Evolutionary conservation across 2,329 filamentous ascomycete species (phyloP), one percentile per base, ranked within the genome.

Genomic region (Aspergillus fischeri): DNA sequence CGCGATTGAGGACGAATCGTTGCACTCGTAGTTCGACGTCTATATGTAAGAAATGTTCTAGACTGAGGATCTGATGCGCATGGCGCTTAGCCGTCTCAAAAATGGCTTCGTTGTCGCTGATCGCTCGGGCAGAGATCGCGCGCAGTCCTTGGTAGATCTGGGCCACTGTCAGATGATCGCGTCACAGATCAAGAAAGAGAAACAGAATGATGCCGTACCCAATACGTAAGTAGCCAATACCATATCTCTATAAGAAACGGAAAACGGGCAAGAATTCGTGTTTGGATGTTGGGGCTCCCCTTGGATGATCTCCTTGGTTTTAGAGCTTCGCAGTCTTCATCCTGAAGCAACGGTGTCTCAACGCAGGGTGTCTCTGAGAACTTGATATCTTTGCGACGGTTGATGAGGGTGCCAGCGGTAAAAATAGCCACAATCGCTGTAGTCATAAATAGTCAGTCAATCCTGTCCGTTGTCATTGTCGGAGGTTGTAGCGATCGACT

Each of bases 71-170:
- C 11, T 69, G 65, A 41, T 78, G 56, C 9, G 78, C 78, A 58
- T 80, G 78, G 7, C 64, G 55, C 42, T 71, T 67, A 3, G 78
- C 77, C 1, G 59, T 64, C 21, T 67, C 59, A 60, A 78, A 78
- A 53, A 78, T 64, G 32, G 69, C 55, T 11, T 75, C 63, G 58
- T 78, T 70, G 49, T 70, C 68, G 42, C 69, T 69, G 48, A 80
- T 80, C 47, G 70, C 58, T 52, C 72, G 65, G 11, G 77, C 78
- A 2, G 77, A 78, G 25, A 75, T 52, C 10, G 78, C 78, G 20
- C 78, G 74, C 24, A 77, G 65, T 3, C 75, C 71, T 64, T 80
- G 78, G 51, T 80, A 80, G 48, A 76, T 60, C 69, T 70, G 53
- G 4, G n/a, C 10, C 9, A n/a, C 6, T 38, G 20, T n/a, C 11